These are phyloP conservation scores for Coemansia sp. DNA, from an alignment of 192 early-diverging fungal species.

Conservation along the genomic window DNA sequence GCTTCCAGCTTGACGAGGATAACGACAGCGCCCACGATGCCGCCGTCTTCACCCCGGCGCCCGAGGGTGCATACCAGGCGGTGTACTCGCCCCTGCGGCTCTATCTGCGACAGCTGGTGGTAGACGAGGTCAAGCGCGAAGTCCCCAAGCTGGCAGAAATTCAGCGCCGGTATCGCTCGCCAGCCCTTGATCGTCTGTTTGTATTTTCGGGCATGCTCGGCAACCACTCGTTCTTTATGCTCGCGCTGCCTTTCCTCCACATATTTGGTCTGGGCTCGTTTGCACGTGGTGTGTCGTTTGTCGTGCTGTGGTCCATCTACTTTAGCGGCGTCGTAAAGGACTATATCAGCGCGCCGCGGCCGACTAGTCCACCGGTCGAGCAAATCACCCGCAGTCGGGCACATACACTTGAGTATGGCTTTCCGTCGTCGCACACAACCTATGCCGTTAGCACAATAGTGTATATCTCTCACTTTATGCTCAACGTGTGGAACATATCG, in stretches of 20 bases:
- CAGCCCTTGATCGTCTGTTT: slow-evolving; percentile 62
- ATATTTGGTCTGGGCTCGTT: slow-evolving; percentile 72
- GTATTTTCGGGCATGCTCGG: slow-evolving; percentile 74
- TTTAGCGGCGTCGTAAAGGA: slow-evolving; percentile 63
- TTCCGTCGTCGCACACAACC: slow-evolving; percentile 86
- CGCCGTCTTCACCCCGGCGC: slow-evolving; percentile 20
- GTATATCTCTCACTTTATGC: slow-evolving; percentile 38
- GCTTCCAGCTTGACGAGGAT: slow-evolving; percentile 52
- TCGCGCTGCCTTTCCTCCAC: slow-evolving; percentile 75
- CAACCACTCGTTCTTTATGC: slow-evolving; percentile 85
- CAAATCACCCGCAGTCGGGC: slow-evolving; percentile 67
- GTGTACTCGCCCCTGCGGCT: slow-evolving; percentile 39
- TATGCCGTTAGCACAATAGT: slow-evolving; percentile 78
- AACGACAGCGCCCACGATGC: slow-evolving; percentile 13
- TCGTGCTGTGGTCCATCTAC: slow-evolving; percentile 51
- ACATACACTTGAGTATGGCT: slow-evolving; percentile 82
- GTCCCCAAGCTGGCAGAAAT: slow-evolving; percentile 32
- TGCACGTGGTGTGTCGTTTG: slow-evolving; percentile 50
- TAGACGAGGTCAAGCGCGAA: slow-evolving; percentile 42
- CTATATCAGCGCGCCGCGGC: slow-evolving; percentile 80
- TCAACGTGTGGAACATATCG: slow-evolving; percentile 20
- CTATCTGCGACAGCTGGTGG: slow-evolving; percentile 21
- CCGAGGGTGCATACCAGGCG: slow-evolving; percentile 34
- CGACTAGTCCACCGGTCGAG: slow-evolving; percentile 72
- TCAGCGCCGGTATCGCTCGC: slow-evolving; percentile 26